Percentiles rank a stretch among this genome's conserved stretches.
Evolutionary conservation across 2,329 filamentous ascomycete species (phyloP).

Genomic region (Fusarium oxysporum): DNA sequence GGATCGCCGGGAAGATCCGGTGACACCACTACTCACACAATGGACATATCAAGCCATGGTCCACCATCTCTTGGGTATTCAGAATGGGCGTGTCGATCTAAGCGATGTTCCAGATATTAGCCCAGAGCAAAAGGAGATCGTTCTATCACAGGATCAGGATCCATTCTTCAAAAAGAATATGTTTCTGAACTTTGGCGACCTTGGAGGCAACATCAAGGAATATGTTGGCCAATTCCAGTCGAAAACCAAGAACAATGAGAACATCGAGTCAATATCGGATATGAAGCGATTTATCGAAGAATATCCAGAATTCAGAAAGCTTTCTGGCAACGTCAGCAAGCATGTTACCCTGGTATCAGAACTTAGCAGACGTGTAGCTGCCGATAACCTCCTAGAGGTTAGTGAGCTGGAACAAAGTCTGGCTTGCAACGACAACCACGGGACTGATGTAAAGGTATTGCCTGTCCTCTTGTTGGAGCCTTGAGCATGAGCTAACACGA

Average conservation of each 20-base stretch:
- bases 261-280: constrained; percentile 95
- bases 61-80: constrained; percentile 92
- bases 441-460: constrained; percentile 84
- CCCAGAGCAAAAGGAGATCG: constrained; percentile 91
- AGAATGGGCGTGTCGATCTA: constrained; percentile 93
- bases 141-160: constrained; percentile 95
- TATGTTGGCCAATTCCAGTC: constrained; percentile 98
- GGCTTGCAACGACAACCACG: constrained; percentile 96
- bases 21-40: constrained; percentile 93
- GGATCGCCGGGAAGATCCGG: constrained; percentile 92
- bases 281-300: constrained; percentile 99
- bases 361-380: constrained; percentile 86
- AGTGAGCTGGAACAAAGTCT: constrained; percentile 97
- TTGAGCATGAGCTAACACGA: constrained; percentile 37
- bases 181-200: constrained; percentile 96
- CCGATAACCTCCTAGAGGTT: constrained; percentile 91
- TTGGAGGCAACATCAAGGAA: constrained; percentile 96
- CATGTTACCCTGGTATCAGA: constrained; percentile 97
- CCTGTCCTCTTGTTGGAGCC: not conserved
- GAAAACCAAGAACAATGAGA: constrained; percentile 95
- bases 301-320: constrained; percentile 96
- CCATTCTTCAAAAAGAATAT: constrained; percentile 99
- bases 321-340: constrained; percentile 98
- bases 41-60: constrained; percentile 99
- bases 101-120: constrained; percentile 85